Base-by-base conservation (phyloP, 2,329 filamentous ascomycete genomes). In the Huntiella omanensis region DNA sequence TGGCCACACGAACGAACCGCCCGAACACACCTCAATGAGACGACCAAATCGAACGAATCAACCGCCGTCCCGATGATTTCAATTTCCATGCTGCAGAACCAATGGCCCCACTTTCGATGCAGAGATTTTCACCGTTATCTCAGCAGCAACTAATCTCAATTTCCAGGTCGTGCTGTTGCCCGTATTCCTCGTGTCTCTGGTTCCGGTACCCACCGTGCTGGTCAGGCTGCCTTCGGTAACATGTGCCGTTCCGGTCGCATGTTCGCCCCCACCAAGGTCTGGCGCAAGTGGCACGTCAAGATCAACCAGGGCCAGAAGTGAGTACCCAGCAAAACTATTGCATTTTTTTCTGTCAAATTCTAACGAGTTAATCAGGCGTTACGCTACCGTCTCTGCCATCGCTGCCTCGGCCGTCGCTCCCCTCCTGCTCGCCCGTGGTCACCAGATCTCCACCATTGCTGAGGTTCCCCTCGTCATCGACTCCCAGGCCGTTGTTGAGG, bases 211-310 rank as follows among this genome's bases (percentile, higher is more conserved):
- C 91, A 98, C 81, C 88, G 91, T 77, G 91, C 91, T 64, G 91
- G 91, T 75, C 91, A 98, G 77, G 91, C 91, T 69, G 91, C 91
- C 60, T 98, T 96, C 70, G 91, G 91, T 85, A 98, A 98, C 83
- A 86, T 88, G 86, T 98, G 91, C 75, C 87, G 91, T 68, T 94
- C 88, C 65, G 91, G 92, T 75, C 91, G 91, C 73, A 98, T 98
- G 91, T 98, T 98, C 73, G 91, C 91, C 59, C 91, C 91, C 58
- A 98, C 91, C 71, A 98, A 98, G 82, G 83, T 94, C 73, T 98
- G 91, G 92, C 79, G 91, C 68, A 95, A 94, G 77, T 98, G 91
- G 92, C 91, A 98, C 77, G 77, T 95, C 76, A 96, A 96, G 86
- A 78, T 98, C 79, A 94, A 93, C 78, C 78, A 92, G 69, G 83